Percentiles rank a stretch among this genome's conserved stretches.
Evolutionary conservation across 106 monocot species (phyloP).

Genomic region (Gastrodia elata): DNA sequence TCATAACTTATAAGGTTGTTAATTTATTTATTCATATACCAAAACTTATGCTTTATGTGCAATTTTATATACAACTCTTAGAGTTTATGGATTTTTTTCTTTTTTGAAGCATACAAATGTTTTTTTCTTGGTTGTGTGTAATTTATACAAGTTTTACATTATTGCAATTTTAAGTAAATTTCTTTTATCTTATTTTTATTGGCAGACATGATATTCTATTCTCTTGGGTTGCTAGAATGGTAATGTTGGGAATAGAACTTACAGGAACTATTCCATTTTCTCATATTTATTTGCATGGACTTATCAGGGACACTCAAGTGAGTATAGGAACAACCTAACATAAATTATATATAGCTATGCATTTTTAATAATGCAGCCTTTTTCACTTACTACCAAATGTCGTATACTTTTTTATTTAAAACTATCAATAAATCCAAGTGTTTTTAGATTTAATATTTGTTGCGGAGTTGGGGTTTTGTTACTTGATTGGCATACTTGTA

Average conservation of each 20-base stretch:
- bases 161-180: no score
- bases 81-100: neutral
- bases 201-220: constrained; percentile 97
- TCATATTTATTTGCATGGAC: constrained; percentile 93
- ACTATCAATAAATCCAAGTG: neutral
- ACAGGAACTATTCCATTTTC: constrained; percentile 91
- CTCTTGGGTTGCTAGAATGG: constrained; percentile 99
- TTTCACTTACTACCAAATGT: neutral
- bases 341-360: neutral
- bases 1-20: neutral
- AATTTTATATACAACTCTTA: neutral
- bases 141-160: neutral
- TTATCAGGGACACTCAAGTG: constrained; percentile 92
- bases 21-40: neutral
- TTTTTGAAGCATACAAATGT: neutral
- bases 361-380: neutral
- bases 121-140: neutral
- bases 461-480: neutral
- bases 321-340: constrained; percentile 7
- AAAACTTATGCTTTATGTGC: neutral
- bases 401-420: neutral
- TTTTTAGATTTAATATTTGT: neutral
- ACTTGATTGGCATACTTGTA: neutral
- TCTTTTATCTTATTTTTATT: constrained; percentile 13
- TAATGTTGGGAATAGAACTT: constrained; percentile 99